These are phyloP conservation scores for Talaromyces atroroseus DNA, from an alignment of 2,329 filamentous ascomycete genomes.

Conservation along the genomic window DNA sequence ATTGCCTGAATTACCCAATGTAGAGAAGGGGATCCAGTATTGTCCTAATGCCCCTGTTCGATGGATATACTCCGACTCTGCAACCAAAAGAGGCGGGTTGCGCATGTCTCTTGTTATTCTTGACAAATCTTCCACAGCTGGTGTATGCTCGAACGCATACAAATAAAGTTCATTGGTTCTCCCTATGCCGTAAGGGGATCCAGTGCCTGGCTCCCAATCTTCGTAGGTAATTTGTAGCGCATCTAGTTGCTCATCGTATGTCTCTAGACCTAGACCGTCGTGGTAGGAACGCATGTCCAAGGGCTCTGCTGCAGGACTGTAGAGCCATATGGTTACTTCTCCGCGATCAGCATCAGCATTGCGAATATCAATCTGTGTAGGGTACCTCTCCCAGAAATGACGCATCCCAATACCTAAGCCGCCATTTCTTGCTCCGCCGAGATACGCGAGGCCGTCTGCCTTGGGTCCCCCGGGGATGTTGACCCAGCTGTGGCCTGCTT, in stretches of 20 bases:
- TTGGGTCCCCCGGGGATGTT: slow-evolving; percentile 54
- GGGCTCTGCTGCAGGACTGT: slow-evolving; percentile 52
- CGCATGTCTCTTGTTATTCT: slow-evolving; percentile 43
- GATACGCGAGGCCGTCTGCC: slow-evolving; percentile 53
- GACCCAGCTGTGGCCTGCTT: slow-evolving; percentile 53
- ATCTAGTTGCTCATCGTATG: slow-evolving; percentile 54
- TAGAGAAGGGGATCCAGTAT: slow-evolving; percentile 47
- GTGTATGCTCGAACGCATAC: slow-evolving; percentile 50
- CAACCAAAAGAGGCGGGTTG: slow-evolving; percentile 48
- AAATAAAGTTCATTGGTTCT: slow-evolving; percentile 55
- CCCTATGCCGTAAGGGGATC: slow-evolving; percentile 54
- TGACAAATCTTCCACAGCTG: slow-evolving; percentile 44
- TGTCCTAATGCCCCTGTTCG: slow-evolving; percentile 50
- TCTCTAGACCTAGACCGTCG: slow-evolving; percentile 52
- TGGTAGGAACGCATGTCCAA: slow-evolving; percentile 56
- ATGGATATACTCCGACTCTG: slow-evolving; percentile 46
- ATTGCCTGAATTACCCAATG: slow-evolving; percentile 19
- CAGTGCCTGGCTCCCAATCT: slow-evolving; percentile 53
- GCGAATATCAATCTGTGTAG: slow-evolving; percentile 52
- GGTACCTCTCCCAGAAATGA: slow-evolving; percentile 61
- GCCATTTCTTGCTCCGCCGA: slow-evolving; percentile 53
- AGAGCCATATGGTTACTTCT: slow-evolving; percentile 56
- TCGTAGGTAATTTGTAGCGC: slow-evolving; percentile 61
- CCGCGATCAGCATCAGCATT: slow-evolving; percentile 48
- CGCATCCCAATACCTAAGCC: slow-evolving; percentile 55